phyloP scores from a whole-genome alignment of 2,329 filamentous ascomycete genomes.

The Corinectria fuckeliana region DNA sequence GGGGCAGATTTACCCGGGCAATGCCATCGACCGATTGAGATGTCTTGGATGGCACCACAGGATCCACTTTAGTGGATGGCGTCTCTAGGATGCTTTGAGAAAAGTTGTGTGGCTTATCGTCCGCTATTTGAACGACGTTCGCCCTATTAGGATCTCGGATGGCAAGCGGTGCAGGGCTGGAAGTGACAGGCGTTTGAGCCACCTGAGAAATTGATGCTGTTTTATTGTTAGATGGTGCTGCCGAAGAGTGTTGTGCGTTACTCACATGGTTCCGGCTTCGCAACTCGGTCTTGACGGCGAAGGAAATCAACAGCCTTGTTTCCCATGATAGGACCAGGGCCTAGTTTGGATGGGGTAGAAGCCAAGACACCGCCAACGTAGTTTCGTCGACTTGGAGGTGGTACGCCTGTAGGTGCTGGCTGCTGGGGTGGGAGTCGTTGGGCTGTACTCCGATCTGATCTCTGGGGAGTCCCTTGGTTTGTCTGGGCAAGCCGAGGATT shows the following conservation, averaged over 20 bases:
- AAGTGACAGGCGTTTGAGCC: background rate
- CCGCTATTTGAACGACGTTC: background rate
- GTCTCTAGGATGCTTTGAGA: background rate
- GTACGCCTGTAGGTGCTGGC: background rate
- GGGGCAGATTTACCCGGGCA: background rate
- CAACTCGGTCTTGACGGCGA: constrained; percentile 13
- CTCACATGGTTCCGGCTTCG: constrained; percentile 13
- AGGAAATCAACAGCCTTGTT: constrained; percentile 33
- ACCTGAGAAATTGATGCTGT: background rate
- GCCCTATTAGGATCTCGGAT: background rate
- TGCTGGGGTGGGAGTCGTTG: background rate
- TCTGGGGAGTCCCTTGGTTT: background rate
- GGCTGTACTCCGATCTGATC: background rate
- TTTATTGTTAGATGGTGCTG: background rate
- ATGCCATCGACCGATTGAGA: background rate
- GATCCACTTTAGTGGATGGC: background rate
- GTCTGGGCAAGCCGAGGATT: background rate
- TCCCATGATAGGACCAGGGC: constrained; percentile 30
- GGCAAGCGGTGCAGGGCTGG: no score
- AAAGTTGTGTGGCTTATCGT: no score
- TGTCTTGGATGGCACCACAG: background rate
- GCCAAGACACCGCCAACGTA: constrained; percentile 22
- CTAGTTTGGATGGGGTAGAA: constrained; percentile 11
- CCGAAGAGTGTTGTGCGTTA: background rate
- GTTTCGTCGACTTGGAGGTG: constrained; percentile 27